Percentiles rank a stretch among this genome's conserved stretches.
phyloP scores from a whole-genome alignment of 192 early-diverging fungal species.

The Backusella australiensis region DNA sequence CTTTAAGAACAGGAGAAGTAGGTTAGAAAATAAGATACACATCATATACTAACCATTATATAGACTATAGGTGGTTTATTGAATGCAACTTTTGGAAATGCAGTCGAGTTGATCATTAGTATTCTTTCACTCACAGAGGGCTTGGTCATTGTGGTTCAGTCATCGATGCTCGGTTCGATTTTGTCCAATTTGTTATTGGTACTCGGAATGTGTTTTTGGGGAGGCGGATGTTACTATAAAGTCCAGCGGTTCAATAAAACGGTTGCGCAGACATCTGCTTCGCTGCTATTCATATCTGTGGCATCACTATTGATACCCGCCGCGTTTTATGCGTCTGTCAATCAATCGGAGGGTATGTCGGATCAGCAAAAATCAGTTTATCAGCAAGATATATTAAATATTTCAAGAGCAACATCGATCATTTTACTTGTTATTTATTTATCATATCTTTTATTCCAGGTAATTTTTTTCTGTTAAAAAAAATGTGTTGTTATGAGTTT shows the following conservation, averaged over 20 bases:
- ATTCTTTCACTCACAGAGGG: slow-evolving; percentile 79
- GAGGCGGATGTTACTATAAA: slow-evolving; percentile 76
- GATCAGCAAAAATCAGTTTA: not conserved
- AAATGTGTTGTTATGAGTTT: not conserved
- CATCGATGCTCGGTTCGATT: slow-evolving; percentile 87
- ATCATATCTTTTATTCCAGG: slow-evolving; percentile 63
- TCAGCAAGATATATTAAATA: slow-evolving; percentile 43
- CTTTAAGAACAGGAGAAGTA: slow-evolving; percentile 63
- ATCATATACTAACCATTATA: not conserved
- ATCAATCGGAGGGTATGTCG: not conserved
- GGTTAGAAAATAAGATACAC: not conserved
- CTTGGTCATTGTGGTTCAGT: slow-evolving; percentile 81
- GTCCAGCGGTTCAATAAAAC: slow-evolving; percentile 69
- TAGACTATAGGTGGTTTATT: slow-evolving; percentile 81
- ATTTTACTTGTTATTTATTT: slow-evolving; percentile 68
- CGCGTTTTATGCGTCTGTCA: slow-evolving; percentile 48
- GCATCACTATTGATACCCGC: slow-evolving; percentile 68
- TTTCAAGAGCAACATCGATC: slow-evolving; percentile 68
- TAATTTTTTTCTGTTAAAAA: slow-evolving; percentile 13
- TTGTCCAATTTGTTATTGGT: slow-evolving; percentile 87
- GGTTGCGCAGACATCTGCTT: slow-evolving; percentile 69
- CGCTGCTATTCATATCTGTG: slow-evolving; percentile 64
- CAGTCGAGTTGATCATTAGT: slow-evolving; percentile 82
- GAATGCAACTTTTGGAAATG: slow-evolving; percentile 63
- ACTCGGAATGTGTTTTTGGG: slow-evolving; percentile 83